Base-by-base conservation (phyloP, 176 grass and related monocot species). In the Oryza meyeriana region DNA sequence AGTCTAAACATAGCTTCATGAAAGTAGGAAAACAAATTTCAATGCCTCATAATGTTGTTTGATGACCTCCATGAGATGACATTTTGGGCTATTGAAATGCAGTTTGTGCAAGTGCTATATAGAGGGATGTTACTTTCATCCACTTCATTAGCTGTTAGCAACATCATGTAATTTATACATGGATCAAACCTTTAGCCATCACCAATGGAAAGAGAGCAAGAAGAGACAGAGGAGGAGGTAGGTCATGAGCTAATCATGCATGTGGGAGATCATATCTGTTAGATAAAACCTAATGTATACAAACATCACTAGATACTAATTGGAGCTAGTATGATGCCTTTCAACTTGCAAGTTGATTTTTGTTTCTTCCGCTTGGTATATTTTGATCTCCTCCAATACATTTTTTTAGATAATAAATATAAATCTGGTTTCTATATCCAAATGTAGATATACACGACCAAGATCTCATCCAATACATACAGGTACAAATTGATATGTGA, bases 111-210 rank as follows among this genome's bases (percentile, higher is more conserved):
- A 32, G 57, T 59, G 32, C 16, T 61, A 79, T 9, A 17, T 14
- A 1, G 3, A 66, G 79, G 69, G 76, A 62, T 84, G 62, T 76
- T 64, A 48, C 65, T 85, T 81, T 81, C 82, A 76, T 42, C 47
- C 20, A 55, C 55, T 65, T 29, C 65, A 29, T 78, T 83, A 66
- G 12, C 31, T 16, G 35, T 36, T 72, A 42, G 57, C 33, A 66
- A 38, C 82, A 61, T 32, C 83, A 14, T 38, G 7, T 34, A 58
- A 52, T 85, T 89, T 85, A 76, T 35, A 39, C 8, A 38, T 80
- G 3, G 13, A 71, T 65, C 32, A 81, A 81, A 29, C 16, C 10
- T 81, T 28, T 6, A 81, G 17, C 26, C 27, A 22, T 32, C 77
- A 77, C 29, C 27, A 64, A 58, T 41, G 1, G 10, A 72, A 32